Percentiles rank a stretch among this genome's conserved stretches.
Evolutionary conservation across 129 eudicot species (phyloP).

Genomic region (Artemisia annua): DNA sequence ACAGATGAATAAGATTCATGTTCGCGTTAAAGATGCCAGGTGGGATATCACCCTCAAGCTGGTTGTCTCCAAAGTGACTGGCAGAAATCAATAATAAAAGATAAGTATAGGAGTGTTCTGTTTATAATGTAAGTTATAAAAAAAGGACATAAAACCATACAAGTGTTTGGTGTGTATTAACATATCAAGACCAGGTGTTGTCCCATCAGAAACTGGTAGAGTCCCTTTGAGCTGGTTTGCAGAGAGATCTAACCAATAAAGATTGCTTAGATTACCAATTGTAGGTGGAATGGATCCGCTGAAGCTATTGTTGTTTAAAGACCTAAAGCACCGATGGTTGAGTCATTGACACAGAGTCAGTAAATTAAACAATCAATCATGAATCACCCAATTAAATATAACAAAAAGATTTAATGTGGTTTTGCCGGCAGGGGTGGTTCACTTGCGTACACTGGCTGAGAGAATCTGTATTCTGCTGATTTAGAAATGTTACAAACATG

Average conservation of each 20-base stretch:
- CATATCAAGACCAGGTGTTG: conserved; percentile 68
- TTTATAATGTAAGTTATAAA: not conserved
- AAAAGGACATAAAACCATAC: conserved; percentile 31
- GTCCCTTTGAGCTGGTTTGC: conserved; percentile 58
- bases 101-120: not conserved
- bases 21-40: conserved; percentile 42
- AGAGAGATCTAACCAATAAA: conserved; percentile 76
- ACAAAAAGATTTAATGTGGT: too few relatives aligned
- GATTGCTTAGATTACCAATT: conserved; percentile 56
- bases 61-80: conserved; percentile 72
- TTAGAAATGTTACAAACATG: too few relatives aligned
- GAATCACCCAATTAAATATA: too few relatives aligned
- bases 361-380: too few relatives aligned
- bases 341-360: not conserved
- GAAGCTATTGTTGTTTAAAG: conserved; percentile 63
- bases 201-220: conserved; percentile 64
- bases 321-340: conserved; percentile 37
- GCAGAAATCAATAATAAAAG: not conserved
- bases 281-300: conserved; percentile 65
- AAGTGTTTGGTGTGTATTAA: conserved; percentile 57
- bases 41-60: conserved; percentile 65
- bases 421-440: too few relatives aligned
- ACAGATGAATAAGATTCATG: conserved; percentile 60
- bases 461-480: too few relatives aligned
- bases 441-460: too few relatives aligned